Evolutionary conservation across 148 eudicot species (phyloP).

Genomic region (Fagopyrum tataricum): DNA sequence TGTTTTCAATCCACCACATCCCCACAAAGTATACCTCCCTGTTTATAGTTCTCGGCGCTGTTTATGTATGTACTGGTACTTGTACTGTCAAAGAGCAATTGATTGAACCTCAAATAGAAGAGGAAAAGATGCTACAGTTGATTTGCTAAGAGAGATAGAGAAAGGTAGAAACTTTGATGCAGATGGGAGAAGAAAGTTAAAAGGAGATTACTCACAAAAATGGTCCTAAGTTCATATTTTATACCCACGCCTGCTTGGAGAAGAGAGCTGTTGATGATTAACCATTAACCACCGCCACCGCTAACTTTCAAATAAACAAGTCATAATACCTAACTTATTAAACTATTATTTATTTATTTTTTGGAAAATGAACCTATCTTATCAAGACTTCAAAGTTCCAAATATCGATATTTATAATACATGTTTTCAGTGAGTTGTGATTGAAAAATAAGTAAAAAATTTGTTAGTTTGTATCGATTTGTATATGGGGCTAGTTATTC

Average conservation of each 20-base stretch:
- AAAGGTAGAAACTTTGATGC: not conserved
- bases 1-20: constrained; percentile 6
- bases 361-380: no score
- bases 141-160: not conserved
- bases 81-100: not conserved
- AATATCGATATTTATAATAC: no score
- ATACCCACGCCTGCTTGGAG: constrained; percentile 16
- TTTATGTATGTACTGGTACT: not conserved
- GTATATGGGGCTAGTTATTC: no score
- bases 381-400: no score
- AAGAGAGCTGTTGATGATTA: constrained; percentile 17
- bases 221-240: not conserved
- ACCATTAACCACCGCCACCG: constrained; percentile 21
- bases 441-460: no score
- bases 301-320: constrained; percentile 8
- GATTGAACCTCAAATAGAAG: no score
- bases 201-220: constrained; percentile 5
- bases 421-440: no score
- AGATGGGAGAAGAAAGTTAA: constrained; percentile 6
- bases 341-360: no score
- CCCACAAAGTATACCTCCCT: not conserved
- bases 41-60: not conserved
- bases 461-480: no score
- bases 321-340: not conserved
- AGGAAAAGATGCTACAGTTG: not conserved